Percentiles rank a stretch among this genome's conserved stretches.
Evolutionary conservation across 1,284 basidiomycete species (phyloP).

Genomic region (Hymenochaete sp.): DNA sequence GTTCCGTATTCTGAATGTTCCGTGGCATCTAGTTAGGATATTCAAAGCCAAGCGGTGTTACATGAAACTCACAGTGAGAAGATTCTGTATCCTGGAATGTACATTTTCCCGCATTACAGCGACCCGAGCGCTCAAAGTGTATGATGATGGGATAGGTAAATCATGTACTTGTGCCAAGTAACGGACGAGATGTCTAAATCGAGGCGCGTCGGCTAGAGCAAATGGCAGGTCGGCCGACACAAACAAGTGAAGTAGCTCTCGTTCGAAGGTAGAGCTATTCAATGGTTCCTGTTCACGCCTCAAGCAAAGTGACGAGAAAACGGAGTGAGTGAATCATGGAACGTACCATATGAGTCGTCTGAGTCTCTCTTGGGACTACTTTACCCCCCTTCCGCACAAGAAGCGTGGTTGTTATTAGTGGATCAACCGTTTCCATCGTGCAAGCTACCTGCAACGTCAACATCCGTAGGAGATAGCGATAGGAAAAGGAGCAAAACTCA

Average conservation of each 20-base stretch:
- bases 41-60: background rate
- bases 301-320: no score
- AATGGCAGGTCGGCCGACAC: background rate
- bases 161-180: background rate
- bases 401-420: no score
- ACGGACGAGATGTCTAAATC: background rate
- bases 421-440: no score
- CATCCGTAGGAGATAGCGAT: no score
- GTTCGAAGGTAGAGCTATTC: background rate
- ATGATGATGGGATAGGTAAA: background rate
- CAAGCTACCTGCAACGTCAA: no score
- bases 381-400: no score
- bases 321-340: no score
- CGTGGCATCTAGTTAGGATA: slow-evolving; percentile 12
- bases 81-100: background rate
- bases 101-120: background rate
- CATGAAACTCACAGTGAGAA: background rate
- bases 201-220: background rate
- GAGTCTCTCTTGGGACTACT: no score
- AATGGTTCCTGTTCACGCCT: background rate
- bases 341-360: no score
- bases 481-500: no score
- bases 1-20: slow-evolving; percentile 23
- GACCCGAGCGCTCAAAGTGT: background rate
- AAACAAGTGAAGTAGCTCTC: background rate